Conservation (phyloP, 1,284 basidiomycete species). For the Abortiporus biennis region DNA sequence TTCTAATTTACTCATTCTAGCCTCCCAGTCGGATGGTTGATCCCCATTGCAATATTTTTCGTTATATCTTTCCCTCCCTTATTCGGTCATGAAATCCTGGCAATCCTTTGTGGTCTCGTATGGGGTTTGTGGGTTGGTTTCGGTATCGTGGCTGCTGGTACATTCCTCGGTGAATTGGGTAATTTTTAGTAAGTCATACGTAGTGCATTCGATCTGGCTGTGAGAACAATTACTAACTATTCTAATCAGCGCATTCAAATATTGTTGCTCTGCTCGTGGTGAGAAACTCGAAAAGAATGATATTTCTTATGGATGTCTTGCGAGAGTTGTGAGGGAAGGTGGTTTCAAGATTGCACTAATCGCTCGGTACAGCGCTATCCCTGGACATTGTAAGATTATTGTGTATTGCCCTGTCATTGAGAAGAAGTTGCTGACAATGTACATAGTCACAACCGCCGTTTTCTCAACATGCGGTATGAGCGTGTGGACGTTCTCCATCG, state of each 20-base stretch:
- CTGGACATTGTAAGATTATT: slow-evolving; percentile 56
- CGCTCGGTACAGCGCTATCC: slow-evolving; percentile 74
- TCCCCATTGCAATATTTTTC: slow-evolving; percentile 78
- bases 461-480: slow-evolving; percentile 79
- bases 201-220: slow-evolving; percentile 8
- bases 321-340: slow-evolving; percentile 71
- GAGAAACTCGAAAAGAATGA: slow-evolving; percentile 69
- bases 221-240: too few species aligned
- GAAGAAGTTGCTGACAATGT: background rate
- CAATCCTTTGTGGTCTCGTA: slow-evolving; percentile 71
- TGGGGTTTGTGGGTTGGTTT: slow-evolving; percentile 69
- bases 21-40: slow-evolving; percentile 60
- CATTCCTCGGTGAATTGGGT: slow-evolving; percentile 62
- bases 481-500: slow-evolving; percentile 64
- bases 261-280: slow-evolving; percentile 55
- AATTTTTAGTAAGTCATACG: slow-evolving; percentile 55
- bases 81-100: slow-evolving; percentile 76
- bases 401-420: background rate
- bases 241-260: slow-evolving; percentile 53
- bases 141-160: slow-evolving; percentile 60
- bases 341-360: slow-evolving; percentile 75
- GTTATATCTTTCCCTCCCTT: slow-evolving; percentile 77
- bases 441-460: slow-evolving; percentile 59
- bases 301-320: slow-evolving; percentile 72
- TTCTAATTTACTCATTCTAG: too few species aligned